Evolutionary conservation across 2,329 filamentous ascomycete species (phyloP).

Genomic region (Nothophoma quercina): DNA sequence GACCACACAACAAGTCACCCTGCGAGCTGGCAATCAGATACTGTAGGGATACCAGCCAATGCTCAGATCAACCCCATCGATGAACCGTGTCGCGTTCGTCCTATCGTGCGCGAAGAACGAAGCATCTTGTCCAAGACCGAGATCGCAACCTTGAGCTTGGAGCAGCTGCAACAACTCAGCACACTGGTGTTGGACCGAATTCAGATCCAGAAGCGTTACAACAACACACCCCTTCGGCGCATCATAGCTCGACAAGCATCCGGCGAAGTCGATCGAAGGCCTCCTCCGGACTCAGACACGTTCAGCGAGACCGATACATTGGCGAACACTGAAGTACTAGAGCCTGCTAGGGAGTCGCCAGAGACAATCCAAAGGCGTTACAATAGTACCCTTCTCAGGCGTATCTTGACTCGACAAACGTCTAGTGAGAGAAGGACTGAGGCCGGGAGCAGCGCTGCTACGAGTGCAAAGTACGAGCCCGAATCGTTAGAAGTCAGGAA

Average conservation of each 20-base stretch:
- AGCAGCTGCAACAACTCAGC: constrained; percentile 7
- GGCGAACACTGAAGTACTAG: not conserved
- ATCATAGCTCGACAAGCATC: constrained; percentile 1
- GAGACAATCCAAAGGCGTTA: not conserved
- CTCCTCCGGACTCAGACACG: not conserved
- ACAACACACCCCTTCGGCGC: constrained; percentile 13
- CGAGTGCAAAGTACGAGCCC: not conserved
- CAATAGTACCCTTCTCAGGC: constrained; percentile 7
- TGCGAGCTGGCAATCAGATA: not conserved
- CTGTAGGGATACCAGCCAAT: not conserved
- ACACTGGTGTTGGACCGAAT: constrained; percentile 2
- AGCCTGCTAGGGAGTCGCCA: not conserved
- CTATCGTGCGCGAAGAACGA: not conserved
- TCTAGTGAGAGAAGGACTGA: not conserved
- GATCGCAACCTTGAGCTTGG: constrained; percentile 1
- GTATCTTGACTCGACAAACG: constrained; percentile 2
- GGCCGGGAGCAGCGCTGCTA: accelerated
- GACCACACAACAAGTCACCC: constrained; percentile 1
- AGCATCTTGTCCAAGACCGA: not conserved
- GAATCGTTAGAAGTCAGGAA: not conserved
- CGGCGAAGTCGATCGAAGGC: no score
- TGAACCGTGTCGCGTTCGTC: not conserved
- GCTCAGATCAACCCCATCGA: not conserved
- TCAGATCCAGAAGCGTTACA: constrained; percentile 11
- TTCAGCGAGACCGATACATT: constrained; percentile 8